Base-by-base conservation (phyloP, 140 eudicot genomes). In the Stevia rebaudiana region DNA sequence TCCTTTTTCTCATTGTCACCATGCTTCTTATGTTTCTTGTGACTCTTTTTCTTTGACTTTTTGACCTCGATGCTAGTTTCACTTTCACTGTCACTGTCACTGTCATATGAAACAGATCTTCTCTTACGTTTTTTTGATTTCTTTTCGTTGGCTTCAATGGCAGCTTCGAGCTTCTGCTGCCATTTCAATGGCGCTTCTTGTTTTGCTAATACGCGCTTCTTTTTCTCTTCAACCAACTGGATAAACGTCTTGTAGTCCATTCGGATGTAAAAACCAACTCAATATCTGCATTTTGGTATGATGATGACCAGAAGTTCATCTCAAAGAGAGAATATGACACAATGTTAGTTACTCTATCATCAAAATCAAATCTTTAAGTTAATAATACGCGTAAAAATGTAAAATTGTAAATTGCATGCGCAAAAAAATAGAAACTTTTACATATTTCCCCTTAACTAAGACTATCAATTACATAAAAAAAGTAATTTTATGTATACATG, bases 81-180 rank as follows among this genome's bases (percentile, higher is more conserved):
- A 59, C 70, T 56, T 30, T 69, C 83, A 35, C 74, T 4, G 33
- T 28, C 33, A n/a, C n/a, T 73, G 21, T 84, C 84, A 40, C 76
- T 76, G 19, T 80, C 90, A n/a, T 90, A 81, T 0, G 61, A 81
- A 4, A 76, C 57, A 5, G 95, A 91, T 68, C 86, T 75, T 68
- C 87, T 81, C 70, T 83, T 91, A 61, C 62, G 89, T 63, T 75
- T 85, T 71, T 91, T 91, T 5, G 23, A 51, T 69, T 81, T 87
- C 73, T 63, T 85, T 55, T 58, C 82, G 42, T 81, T 88, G 69
- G 95, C 91, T 78, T 88, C 95, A 8, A 80, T 81, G 28, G 95
- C 90, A 11, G 96, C 96, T 88, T 92, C 98, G 21, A 92, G 95
- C 64, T 85, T 92, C 68, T 92, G 96, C 72, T 90, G 89, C 98